phyloP scores from a whole-genome alignment of 345 rosid species.

The Eucalyptus pauciflora region DNA sequence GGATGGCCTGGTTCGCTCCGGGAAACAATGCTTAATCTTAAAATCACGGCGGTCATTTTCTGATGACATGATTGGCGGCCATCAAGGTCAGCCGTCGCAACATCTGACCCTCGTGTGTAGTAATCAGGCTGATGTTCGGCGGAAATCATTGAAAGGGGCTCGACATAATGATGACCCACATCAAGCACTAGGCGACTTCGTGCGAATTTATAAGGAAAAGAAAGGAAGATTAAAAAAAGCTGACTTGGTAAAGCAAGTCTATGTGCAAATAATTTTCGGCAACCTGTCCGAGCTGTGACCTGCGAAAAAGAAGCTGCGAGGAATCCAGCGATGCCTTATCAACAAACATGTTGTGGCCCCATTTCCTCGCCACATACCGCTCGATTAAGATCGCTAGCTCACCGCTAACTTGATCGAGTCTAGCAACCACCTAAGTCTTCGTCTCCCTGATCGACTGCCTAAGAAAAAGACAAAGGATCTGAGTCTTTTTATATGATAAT shows the following conservation, averaged over 20 bases:
- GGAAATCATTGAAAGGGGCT: background rate
- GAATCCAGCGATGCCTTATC: background rate
- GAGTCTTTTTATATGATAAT: background rate
- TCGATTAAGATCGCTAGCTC: background rate
- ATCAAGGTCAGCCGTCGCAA: too few relatives aligned
- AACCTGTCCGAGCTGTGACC: background rate
- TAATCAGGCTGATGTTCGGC: background rate
- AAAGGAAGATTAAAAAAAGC: background rate
- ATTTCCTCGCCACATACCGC: background rate
- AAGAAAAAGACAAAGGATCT: background rate
- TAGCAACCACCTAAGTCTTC: background rate
- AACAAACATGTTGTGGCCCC: background rate
- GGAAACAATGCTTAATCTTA: background rate
- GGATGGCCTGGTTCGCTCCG: background rate
- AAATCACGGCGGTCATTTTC: background rate
- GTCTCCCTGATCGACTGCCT: background rate
- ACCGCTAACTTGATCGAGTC: background rate
- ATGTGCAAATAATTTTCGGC: background rate
- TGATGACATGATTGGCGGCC: too few relatives aligned
- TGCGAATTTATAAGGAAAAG: background rate
- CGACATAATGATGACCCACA: background rate
- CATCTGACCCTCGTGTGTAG: background rate
- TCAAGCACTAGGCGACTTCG: background rate
- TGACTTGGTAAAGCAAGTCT: background rate
- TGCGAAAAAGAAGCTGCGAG: background rate